Conservation (phyloP, 2,329 filamentous ascomycete species). For the Botrytis tulipae region DNA sequence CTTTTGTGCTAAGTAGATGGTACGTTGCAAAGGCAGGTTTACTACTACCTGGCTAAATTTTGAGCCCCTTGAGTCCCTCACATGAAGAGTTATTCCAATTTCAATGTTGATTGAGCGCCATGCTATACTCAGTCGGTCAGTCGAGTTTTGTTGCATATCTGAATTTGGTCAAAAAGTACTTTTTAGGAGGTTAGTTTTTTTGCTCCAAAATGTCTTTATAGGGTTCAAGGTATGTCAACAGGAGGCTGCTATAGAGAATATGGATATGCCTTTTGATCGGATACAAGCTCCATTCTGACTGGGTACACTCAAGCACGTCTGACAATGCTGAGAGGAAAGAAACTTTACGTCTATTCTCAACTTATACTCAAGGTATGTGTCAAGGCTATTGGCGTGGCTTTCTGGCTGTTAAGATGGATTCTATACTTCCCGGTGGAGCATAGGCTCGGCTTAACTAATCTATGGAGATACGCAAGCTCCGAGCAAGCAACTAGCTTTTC, state of each 20-base stretch:
- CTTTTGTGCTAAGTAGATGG: not conserved
- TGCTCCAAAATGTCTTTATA: no score
- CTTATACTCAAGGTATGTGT: no score
- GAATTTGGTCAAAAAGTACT: not conserved
- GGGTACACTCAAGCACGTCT: no score
- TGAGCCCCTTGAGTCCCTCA: not conserved
- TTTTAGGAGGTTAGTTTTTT: not conserved
- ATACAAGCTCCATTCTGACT: not conserved
- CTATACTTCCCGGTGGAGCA: not conserved
- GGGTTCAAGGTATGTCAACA: no score
- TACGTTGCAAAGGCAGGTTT: not conserved
- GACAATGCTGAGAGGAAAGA: not conserved
- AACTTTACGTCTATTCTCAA: no score
- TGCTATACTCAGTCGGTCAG: no score
- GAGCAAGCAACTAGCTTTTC: not conserved
- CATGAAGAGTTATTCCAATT: not conserved
- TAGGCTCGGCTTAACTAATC: no score
- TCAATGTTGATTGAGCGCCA: accelerated
- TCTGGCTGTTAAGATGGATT: not conserved
- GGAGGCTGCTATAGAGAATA: not conserved
- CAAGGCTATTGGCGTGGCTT: no score
- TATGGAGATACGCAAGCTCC: no score
- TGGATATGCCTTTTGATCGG: not conserved
- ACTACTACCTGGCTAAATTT: not conserved
- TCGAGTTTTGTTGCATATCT: not conserved